phyloP scores from a whole-genome alignment of 1,284 basidiomycete species.

The Filobasidium uniguttulatum region DNA sequence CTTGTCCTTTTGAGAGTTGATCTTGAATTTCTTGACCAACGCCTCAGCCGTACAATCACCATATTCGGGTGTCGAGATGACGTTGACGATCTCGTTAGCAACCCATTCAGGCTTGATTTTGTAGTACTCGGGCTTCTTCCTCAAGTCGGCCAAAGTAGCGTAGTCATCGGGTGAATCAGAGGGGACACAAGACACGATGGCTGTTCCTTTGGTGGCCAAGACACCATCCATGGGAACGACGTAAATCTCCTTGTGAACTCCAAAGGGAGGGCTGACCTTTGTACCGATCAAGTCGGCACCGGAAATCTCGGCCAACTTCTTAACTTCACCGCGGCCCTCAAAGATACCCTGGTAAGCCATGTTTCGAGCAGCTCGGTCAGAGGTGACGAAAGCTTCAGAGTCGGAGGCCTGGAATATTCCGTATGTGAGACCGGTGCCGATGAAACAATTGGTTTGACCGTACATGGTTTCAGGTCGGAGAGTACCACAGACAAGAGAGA shows the following conservation, averaged over 20 bases:
- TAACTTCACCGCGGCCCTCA: constrained; percentile 55
- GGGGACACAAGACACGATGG: constrained; percentile 95
- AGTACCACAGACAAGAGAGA: constrained; percentile 88
- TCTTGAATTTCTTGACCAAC: constrained; percentile 79
- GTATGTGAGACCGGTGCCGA: constrained; percentile 82
- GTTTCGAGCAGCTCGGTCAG: constrained; percentile 80
- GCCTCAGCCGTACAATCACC: constrained; percentile 84
- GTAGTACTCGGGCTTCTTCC: constrained; percentile 96
- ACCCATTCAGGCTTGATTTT: constrained; percentile 87
- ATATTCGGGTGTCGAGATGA: constrained; percentile 77
- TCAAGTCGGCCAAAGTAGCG: constrained; percentile 76
- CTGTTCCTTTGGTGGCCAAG: constrained; percentile 92
- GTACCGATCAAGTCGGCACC: constrained; percentile 77
- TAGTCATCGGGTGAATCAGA: constrained; percentile 98
- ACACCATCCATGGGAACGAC: constrained; percentile 98
- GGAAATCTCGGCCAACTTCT: constrained; percentile 59
- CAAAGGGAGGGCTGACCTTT: constrained; percentile 78
- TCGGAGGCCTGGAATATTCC: constrained; percentile 79
- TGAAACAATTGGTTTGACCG: constrained; percentile 97
- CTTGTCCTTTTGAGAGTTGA: constrained; percentile 86
- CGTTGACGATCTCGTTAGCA: constrained; percentile 70
- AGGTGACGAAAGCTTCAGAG: constrained; percentile 75
- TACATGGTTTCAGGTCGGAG: constrained; percentile 98
- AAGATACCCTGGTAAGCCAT: constrained; percentile 89
- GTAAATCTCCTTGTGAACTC: constrained; percentile 72